A percentile compares a stretch with the other conserved stretches of the same genome.
Conservation (phyloP, 805 yeast genomes). For the Candida orba region DNA sequence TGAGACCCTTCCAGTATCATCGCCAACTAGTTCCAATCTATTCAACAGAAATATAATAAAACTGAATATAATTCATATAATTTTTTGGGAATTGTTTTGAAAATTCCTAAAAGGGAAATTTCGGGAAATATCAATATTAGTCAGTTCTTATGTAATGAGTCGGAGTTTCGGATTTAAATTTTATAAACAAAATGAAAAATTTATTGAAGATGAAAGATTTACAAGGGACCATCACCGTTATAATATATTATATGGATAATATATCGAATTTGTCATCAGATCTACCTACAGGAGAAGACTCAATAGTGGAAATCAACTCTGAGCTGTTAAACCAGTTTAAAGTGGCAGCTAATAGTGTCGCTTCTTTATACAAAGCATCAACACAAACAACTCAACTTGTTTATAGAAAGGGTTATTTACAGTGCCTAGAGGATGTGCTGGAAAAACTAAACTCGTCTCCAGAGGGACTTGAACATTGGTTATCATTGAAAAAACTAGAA, state of each 20-base stretch:
- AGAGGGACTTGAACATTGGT: constrained; percentile 46
- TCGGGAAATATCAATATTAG: background rate
- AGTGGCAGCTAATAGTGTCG: constrained; percentile 65
- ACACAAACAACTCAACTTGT: constrained; percentile 39
- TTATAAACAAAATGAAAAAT: background rate
- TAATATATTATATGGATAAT: constrained; percentile 38
- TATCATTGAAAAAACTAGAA: constrained; percentile 40
- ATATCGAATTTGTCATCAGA: constrained; percentile 51
- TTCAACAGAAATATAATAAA: too few species aligned
- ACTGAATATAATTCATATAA: too few species aligned
- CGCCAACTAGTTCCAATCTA: too few species aligned
- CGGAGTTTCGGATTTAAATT: background rate
- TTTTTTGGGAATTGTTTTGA: background rate
- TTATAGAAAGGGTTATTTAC: constrained; percentile 51
- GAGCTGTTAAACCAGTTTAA: constrained; percentile 61
- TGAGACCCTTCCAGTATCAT: constrained; percentile 2
- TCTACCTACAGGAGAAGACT: constrained; percentile 42
- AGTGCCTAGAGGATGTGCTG: constrained; percentile 52
- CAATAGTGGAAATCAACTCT: constrained; percentile 39
- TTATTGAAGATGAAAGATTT: background rate
- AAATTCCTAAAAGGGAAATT: constrained; percentile 2
- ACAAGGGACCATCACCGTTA: too few species aligned
- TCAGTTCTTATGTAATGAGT: background rate
- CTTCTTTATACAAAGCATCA: constrained; percentile 54
- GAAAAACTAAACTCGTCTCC: constrained; percentile 7